Conservation (phyloP, 495 filamentous ascomycete species). For the Neurospora sp. region DNA sequence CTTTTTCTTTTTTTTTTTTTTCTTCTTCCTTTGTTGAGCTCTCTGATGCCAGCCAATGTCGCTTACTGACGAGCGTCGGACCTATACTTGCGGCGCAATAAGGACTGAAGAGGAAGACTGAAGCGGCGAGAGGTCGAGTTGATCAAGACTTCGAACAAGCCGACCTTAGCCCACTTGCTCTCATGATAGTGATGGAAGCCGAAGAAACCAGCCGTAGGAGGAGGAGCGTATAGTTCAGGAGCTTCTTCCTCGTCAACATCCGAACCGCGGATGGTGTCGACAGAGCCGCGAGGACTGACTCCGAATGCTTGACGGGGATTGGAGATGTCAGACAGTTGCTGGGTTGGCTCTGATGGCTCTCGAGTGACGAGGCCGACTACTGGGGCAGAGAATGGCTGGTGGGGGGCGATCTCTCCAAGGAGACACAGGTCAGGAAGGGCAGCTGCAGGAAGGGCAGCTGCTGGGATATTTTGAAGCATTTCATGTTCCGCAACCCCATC, state of each 20-base stretch:
- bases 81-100: not conserved
- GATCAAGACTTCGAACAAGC: constrained; percentile 24
- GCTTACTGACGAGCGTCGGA: not conserved
- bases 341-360: not conserved
- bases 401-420: not conserved
- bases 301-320: not conserved
- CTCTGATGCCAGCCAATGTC: not conserved
- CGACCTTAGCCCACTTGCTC: constrained; percentile 21
- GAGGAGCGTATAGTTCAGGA: constrained; percentile 7
- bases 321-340: not conserved
- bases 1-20: not conserved
- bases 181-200: constrained; percentile 23
- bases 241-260: not conserved
- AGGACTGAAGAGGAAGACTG: constrained; percentile 12
- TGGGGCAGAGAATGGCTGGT: not conserved
- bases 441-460: not conserved
- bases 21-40: too few species aligned
- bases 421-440: not conserved
- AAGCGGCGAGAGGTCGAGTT: constrained; percentile 6
- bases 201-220: constrained; percentile 31
- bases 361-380: not conserved
- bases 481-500: not conserved
- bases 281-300: constrained; percentile 8
- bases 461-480: not conserved
- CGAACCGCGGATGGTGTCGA: constrained; percentile 12